These are phyloP conservation scores for Mycena epipterygia DNA, from an alignment of 768 basidiomycete species.

Conservation along the genomic window DNA sequence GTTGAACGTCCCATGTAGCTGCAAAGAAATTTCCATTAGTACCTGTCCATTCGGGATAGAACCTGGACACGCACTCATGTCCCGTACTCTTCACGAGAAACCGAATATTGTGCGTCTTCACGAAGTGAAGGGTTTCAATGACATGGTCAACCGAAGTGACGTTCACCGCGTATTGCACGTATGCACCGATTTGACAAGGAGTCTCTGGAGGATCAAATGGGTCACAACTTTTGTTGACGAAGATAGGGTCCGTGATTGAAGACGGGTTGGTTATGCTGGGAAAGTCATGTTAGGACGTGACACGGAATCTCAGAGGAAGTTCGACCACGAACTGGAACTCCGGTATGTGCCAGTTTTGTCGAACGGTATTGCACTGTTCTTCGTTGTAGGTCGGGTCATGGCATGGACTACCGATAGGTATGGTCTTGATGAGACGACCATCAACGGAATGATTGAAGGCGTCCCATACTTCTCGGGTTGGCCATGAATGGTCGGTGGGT, in stretches of 20 bases:
- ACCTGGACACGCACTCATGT: slow-evolving; percentile 29
- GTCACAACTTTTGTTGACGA: slow-evolving; percentile 39
- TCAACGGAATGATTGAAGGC: slow-evolving; percentile 27
- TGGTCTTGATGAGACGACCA: slow-evolving; percentile 26
- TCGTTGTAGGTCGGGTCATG: slow-evolving; percentile 28
- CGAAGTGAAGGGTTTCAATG: slow-evolving; percentile 29
- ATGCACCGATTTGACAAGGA: slow-evolving; percentile 35
- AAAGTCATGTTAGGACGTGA: not conserved
- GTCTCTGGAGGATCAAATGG: slow-evolving; percentile 32
- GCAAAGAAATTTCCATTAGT: slow-evolving; percentile 9
- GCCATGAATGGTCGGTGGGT: slow-evolving; percentile 28
- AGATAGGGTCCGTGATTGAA: slow-evolving; percentile 36
- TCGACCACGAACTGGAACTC: slow-evolving; percentile 32
- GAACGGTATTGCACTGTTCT: slow-evolving; percentile 15
- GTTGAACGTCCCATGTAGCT: slow-evolving; percentile 34
- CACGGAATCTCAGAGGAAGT: not conserved
- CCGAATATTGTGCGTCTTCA: slow-evolving; percentile 36
- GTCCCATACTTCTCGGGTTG: slow-evolving; percentile 26
- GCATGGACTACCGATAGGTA: slow-evolving; percentile 28
- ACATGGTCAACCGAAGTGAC: slow-evolving; percentile 3
- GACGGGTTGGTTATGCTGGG: slow-evolving; percentile 18
- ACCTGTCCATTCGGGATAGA: not conserved
- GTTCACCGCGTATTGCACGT: slow-evolving; percentile 36
- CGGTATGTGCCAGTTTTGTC: slow-evolving; percentile 27
- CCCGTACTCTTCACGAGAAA: slow-evolving; percentile 38